Base-by-base conservation (phyloP, 2,329 filamentous ascomycete species). In the Colletotrichum musae region DNA sequence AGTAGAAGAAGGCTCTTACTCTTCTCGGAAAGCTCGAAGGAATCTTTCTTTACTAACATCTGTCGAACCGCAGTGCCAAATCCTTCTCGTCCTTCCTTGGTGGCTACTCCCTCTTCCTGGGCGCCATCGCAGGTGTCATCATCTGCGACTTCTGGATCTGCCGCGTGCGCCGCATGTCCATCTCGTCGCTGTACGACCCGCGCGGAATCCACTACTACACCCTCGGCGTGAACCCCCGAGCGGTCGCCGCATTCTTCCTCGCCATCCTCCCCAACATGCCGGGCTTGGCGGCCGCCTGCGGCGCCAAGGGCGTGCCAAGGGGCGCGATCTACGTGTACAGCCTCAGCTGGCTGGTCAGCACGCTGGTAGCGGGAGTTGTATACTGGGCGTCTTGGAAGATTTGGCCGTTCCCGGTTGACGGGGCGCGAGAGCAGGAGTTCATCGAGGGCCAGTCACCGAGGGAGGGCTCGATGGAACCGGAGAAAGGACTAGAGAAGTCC, bases 121-220 rank as follows among this genome's bases (percentile, higher is more conserved):
- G 76, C 4, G 80, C 80, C 18, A 78, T 82, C 45, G 77, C 77
- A 10, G 80, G 76, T 36, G 75, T 82, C 41, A 75, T 83, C 43
- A 73, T 78, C 15, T 74, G 70, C 58, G 80, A 83, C 66, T 84
- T 80, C 70, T 83, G 78, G 74, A 68, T 83, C 48, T 74, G 83
- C 58, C 78, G 80, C 28, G 72, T 74, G 18, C 75, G 79, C 39
- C 75, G 75, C 15, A 71, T 81, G 48, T 76, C 78, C 60, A 75
- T 83, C 53, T 78, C 78, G 0, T 79, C 80, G 47, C 71, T 83
- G 12, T 82, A 81, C 51, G 69, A 79, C 26, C 77, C 79, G 0
- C 68, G 77, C 24, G 81, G 79, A 61, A 78, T 84, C 2, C 91
- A 91, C 76, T 73, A 74, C 6, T 79, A 79, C 47, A 75, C 72